Base-by-base conservation (phyloP, 2,329 filamentous ascomycete genomes). In the Arthrinium phaeospermum region DNA sequence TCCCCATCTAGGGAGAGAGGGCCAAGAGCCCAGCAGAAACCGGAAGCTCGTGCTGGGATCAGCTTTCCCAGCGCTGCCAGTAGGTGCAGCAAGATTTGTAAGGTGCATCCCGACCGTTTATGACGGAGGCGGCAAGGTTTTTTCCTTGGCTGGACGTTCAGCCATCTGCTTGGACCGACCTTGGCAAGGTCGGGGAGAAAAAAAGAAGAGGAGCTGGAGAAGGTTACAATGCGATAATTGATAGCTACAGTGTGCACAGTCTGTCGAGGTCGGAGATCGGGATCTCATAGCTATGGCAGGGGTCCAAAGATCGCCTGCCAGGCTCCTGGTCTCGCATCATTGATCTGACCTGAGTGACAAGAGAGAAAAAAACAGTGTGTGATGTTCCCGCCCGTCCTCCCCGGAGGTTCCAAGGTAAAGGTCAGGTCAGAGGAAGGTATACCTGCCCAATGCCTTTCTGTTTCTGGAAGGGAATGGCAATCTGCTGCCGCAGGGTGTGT, bases 1-100 rank as follows among this genome's bases (percentile, higher is more conserved):
- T 76, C 71, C 73, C 67, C 51, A 70, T 70, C 67, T 45, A 47
- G 45, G 45, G 41, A 64, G 22, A 64, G 57, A 49, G 16, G 16
- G 45, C 45, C 45, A 47, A 47, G 45, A 37, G 30, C 57, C 8
- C 57, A 41, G 34, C 57, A 64, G 57, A 64, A 64, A 64, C 57
- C 57, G 57, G 57, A 41, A 64, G 57, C 30, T 64, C 57, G 30
- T 64, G 57, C 57, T 64, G 57, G 57, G 57, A 64, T 64, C 57
- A n/a, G 57, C 57, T 64, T 64, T 64, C 57, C 57, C 57, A 64
- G 57, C 57, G 34, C 41, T 64, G 57, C 34, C 53, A 37, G 53
- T 61, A 34, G 53, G 30, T 37, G 51, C 53, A 61, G 53, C 27
- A 30, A 30, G 27, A 30, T 30, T 30, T 30, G 27, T 61, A 64